Evolutionary conservation across 805 yeast species (phyloP).

Genomic region (Starmerella bombi): DNA sequence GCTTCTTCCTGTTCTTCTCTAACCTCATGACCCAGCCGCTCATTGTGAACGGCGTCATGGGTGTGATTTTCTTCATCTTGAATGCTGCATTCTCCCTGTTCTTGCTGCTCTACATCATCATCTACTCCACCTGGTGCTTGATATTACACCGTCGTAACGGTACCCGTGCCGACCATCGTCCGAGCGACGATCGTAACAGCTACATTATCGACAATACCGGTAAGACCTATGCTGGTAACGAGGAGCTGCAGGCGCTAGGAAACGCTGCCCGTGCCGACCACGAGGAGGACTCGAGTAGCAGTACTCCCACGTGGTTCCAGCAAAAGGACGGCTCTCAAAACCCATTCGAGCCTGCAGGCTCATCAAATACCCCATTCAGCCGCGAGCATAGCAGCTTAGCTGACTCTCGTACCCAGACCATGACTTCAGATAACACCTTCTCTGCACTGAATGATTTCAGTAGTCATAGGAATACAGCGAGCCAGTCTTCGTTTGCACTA

Average conservation of each 20-base stretch:
- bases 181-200: constrained; percentile 82
- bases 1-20: constrained; percentile 75
- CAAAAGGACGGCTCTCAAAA: constrained; percentile 4
- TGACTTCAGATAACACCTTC: constrained; percentile 4
- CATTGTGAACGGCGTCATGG: constrained; percentile 74
- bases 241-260: constrained; percentile 55
- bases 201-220: constrained; percentile 34
- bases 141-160: constrained; percentile 70
- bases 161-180: constrained; percentile 69
- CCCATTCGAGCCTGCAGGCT: constrained; percentile 17
- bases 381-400: constrained; percentile 2
- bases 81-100: constrained; percentile 80
- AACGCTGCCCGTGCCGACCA: constrained; percentile 71
- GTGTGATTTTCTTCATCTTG: constrained; percentile 74
- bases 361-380: constrained; percentile 7
- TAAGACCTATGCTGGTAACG: constrained; percentile 16
- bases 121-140: constrained; percentile 38
- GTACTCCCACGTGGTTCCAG: constrained; percentile 20
- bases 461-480: constrained; percentile 5
- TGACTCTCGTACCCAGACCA: constrained; percentile 2
- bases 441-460: constrained; percentile 4
- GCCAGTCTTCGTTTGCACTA: constrained; percentile 15
- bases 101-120: constrained; percentile 55
- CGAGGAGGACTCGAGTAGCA: constrained; percentile 39
- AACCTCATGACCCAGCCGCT: constrained; percentile 71